Conservation (phyloP, 495 filamentous ascomycete species). For the Neurospora terricola region DNA sequence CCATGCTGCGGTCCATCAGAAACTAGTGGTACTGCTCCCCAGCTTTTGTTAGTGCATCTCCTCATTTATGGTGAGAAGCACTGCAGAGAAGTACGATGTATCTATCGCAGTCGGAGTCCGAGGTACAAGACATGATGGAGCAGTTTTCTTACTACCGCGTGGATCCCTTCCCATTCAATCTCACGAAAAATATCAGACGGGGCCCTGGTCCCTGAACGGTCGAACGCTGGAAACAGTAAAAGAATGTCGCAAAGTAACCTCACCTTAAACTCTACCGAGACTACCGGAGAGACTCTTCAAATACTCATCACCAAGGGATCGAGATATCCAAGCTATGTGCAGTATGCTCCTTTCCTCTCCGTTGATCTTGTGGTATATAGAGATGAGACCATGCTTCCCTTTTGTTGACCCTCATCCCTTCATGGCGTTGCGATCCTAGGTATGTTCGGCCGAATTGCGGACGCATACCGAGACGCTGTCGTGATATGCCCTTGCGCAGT, state of each 20-base stretch:
- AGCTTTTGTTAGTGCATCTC: not conserved
- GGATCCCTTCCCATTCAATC: not conserved
- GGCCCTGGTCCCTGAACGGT: not conserved
- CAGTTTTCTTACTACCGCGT: not conserved
- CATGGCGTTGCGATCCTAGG: not conserved
- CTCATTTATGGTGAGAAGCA: not conserved
- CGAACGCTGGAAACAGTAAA: not conserved
- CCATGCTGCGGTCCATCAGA: not conserved
- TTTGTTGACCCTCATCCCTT: not conserved
- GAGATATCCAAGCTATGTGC: not conserved
- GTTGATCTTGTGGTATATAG: not conserved
- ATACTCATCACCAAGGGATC: not conserved
- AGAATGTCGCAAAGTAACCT: not conserved
- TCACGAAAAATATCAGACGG: not conserved
- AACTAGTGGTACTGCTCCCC: not conserved
- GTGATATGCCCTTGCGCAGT: not conserved
- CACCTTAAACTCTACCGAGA: not conserved
- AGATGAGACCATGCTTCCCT: not conserved
- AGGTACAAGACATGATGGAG: not conserved
- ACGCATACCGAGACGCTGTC: not conserved
- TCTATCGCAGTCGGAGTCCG: not conserved
- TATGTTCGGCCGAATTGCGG: not conserved
- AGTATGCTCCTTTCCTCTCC: not conserved
- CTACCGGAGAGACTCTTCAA: not conserved
- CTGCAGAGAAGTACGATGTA: not conserved